Evolutionary conservation across 257 asterid genomes (phyloP).

Genomic region (Jasminum sambac): DNA sequence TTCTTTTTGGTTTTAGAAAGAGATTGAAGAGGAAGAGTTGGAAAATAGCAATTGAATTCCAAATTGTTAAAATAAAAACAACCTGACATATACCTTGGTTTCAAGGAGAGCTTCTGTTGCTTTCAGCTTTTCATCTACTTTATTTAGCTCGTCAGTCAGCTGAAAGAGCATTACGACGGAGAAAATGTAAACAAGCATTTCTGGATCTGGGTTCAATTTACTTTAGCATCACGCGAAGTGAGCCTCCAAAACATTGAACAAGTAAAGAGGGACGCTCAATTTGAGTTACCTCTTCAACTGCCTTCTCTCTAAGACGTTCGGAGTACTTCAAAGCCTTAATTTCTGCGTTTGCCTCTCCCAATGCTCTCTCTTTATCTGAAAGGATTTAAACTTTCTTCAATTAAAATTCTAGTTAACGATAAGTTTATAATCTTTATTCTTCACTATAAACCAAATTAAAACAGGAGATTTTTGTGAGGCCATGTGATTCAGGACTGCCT

Average conservation of each 20-base stretch:
- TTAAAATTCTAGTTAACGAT: conserved; percentile 14
- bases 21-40: conserved; percentile 6
- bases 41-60: neutral
- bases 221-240: conserved; percentile 5
- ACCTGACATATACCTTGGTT: conserved; percentile 59
- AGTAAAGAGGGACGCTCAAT: neutral
- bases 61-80: neutral
- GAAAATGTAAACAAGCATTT: conserved; percentile 25
- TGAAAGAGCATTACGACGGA: conserved; percentile 31
- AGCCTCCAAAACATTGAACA: neutral
- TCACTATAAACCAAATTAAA: conserved; percentile 11
- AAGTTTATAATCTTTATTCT: neutral
- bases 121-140: conserved; percentile 74
- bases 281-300: conserved; percentile 78
- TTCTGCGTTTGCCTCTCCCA: conserved; percentile 76
- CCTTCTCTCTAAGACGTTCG: conserved; percentile 79
- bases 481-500: conserved; percentile 3
- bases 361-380: conserved; percentile 80
- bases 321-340: conserved; percentile 71
- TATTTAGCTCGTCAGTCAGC: conserved; percentile 73
- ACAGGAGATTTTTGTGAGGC: conserved; percentile 11
- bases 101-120: conserved; percentile 65
- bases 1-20: neutral
- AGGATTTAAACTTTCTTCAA: conserved; percentile 24
- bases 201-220: conserved; percentile 12